Conservation (phyloP, 2,329 filamentous ascomycete species). For the Aspergillus alliaceus region DNA sequence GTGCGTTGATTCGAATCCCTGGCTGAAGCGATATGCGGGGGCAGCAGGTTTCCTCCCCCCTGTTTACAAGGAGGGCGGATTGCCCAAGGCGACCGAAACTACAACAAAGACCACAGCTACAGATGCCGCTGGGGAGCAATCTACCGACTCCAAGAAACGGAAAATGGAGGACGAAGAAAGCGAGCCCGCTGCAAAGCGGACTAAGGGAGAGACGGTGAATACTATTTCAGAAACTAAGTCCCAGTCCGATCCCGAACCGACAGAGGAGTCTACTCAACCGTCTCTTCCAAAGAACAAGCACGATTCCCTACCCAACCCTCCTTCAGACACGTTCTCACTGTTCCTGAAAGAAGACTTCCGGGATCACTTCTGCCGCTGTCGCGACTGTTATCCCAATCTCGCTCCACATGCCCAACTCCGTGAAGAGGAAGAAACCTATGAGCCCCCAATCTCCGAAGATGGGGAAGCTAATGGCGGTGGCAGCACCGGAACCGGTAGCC, state of each 20-base stretch:
- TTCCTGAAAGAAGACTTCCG: constrained; percentile 82
- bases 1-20: constrained; percentile 81
- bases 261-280: constrained; percentile 2
- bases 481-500: constrained; percentile 69
- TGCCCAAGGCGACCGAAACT: constrained; percentile 9
- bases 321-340: constrained; percentile 68
- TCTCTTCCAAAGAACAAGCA: constrained; percentile 54
- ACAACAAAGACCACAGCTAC: not conserved
- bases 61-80: constrained; percentile 54
- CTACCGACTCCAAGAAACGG: constrained; percentile 59
- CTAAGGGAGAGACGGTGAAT: constrained; percentile 41
- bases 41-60: constrained; percentile 75
- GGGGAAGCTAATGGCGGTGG: constrained; percentile 51
- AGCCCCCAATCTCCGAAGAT: constrained; percentile 77
- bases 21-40: constrained; percentile 87
- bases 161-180: constrained; percentile 55
- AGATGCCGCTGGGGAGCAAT: constrained; percentile 14
- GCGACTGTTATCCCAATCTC: constrained; percentile 74
- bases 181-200: constrained; percentile 44
- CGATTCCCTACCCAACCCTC: constrained; percentile 56
- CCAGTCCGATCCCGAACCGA: not conserved
- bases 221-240: constrained; percentile 9
- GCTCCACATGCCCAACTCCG: constrained; percentile 74
- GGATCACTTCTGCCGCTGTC: constrained; percentile 77
- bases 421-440: constrained; percentile 92